phyloP scores from a whole-genome alignment of 176 grass and related monocot species.

The Bolboschoenus planiculmis region DNA sequence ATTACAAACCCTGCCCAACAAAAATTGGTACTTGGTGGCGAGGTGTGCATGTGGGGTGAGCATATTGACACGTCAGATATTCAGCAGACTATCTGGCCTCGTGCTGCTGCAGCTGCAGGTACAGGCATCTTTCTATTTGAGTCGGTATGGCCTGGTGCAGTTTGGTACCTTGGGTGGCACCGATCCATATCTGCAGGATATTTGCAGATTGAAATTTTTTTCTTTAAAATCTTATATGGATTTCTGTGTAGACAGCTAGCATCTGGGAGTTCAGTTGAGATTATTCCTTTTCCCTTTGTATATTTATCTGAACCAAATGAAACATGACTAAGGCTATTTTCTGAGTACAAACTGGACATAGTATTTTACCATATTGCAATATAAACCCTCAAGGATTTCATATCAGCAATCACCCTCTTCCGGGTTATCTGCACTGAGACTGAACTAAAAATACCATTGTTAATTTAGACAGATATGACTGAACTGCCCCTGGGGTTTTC shows the following conservation, averaged over 20 bases:
- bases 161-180: background rate
- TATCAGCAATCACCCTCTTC: background rate
- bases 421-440: background rate
- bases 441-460: background rate
- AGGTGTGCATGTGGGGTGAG: conserved; percentile 91
- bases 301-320: background rate
- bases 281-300: background rate
- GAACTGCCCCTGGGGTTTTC: background rate
- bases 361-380: background rate
- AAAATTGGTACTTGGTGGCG: conserved; percentile 79
- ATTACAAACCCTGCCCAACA: conserved; percentile 54
- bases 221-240: background rate
- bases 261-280: background rate
- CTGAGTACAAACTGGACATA: background rate
- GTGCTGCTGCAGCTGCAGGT: conserved; percentile 95
- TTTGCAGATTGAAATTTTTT: background rate
- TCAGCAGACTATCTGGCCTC: conserved; percentile 92
- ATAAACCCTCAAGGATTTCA: background rate
- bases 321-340: background rate
- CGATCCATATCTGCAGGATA: background rate
- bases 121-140: conserved; percentile 19
- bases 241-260: background rate
- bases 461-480: background rate
- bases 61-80: conserved; percentile 87
- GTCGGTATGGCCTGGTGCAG: background rate